Conservation (phyloP, 169 alveolate species). For the Cryptosporidium meleagridis region DNA sequence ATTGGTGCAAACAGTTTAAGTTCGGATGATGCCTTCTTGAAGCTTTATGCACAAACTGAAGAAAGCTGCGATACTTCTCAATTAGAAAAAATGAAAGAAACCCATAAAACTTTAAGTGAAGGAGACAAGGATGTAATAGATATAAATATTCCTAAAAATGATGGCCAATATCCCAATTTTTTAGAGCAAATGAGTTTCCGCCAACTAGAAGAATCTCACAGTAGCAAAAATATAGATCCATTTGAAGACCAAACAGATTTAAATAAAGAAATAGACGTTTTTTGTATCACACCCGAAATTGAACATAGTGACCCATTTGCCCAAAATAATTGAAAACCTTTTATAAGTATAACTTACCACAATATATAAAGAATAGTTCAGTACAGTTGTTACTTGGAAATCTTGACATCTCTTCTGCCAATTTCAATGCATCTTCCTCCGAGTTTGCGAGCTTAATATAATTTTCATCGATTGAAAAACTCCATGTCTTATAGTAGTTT, state of each 20-base stretch:
- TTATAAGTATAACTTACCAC: slow-evolving; percentile 1
- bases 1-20: background rate
- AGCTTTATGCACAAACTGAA: background rate
- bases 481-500: slow-evolving; percentile 68
- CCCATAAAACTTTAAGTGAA: background rate
- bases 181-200: background rate
- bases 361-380: slow-evolving; percentile 7
- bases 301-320: background rate
- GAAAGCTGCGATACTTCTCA: background rate
- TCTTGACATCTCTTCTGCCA: slow-evolving; percentile 1
- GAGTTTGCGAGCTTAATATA: slow-evolving; percentile 29
- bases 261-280: slow-evolving; percentile 10
- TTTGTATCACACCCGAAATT: background rate
- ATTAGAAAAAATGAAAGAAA: background rate
- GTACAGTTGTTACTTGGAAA: background rate
- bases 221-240: slow-evolving; percentile 29
- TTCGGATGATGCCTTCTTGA: background rate
- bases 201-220: background rate
- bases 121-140: background rate
- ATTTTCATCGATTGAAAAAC: slow-evolving; percentile 22
- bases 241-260: slow-evolving; percentile 8
- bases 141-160: background rate
- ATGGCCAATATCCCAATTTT: background rate
- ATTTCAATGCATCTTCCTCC: slow-evolving; percentile 36
- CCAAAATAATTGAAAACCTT: background rate